These are phyloP conservation scores for Hygrophila difformis DNA, from an alignment of 257 asterid species.

Conservation along the genomic window DNA sequence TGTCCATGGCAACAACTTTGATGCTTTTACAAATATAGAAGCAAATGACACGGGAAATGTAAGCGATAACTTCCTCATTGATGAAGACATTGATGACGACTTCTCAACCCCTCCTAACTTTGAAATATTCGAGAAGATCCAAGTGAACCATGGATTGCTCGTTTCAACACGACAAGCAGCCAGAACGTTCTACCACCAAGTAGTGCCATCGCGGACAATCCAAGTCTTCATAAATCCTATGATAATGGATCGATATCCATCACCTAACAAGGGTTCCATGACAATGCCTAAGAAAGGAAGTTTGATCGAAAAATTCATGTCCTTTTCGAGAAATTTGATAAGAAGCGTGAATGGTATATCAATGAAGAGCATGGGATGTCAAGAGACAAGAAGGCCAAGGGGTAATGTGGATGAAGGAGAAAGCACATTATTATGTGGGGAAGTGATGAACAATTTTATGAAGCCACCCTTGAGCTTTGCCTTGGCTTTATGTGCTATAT, in stretches of 20 bases:
- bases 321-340: constrained; percentile 16
- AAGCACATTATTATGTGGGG: constrained; percentile 11
- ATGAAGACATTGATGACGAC: constrained; percentile 30
- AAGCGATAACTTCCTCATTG: constrained; percentile 31
- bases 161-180: constrained; percentile 47
- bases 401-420: constrained; percentile 21
- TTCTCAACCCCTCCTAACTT: no score
- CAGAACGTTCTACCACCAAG: constrained; percentile 39
- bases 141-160: constrained; percentile 39
- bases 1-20: constrained; percentile 19
- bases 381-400: no score
- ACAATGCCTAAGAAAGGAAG: constrained; percentile 7
- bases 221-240: constrained; percentile 32
- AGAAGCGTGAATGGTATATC: constrained; percentile 13
- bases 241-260: constrained; percentile 17
- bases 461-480: constrained; percentile 30
- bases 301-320: constrained; percentile 6
- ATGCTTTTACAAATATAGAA: constrained; percentile 17
- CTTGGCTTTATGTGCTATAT: constrained; percentile 35
- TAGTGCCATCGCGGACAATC: constrained; percentile 42
- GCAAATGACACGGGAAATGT: constrained; percentile 18
- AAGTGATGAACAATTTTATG: constrained; percentile 20
- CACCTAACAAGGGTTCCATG: constrained; percentile 12
- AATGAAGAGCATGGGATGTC: no score
- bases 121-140: constrained; percentile 31